phyloP scores from a whole-genome alignment of 306 rosid species.

The Trichosanthes truncata region DNA sequence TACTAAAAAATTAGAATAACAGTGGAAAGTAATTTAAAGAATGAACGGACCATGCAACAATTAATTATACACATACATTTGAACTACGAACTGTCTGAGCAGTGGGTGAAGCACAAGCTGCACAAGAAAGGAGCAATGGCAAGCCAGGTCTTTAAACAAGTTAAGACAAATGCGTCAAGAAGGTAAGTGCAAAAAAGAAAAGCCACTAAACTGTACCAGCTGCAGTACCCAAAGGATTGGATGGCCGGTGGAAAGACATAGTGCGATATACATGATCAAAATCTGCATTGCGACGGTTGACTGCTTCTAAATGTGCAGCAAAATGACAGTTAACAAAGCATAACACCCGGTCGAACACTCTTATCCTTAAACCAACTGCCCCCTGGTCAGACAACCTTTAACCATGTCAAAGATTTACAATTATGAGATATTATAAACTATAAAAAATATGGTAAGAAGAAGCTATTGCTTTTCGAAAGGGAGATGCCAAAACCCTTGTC shows the following conservation, averaged over 20 bases:
- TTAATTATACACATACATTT: slow-evolving; percentile 47
- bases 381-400: slow-evolving; percentile 62
- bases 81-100: slow-evolving; percentile 47
- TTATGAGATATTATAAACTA: background rate
- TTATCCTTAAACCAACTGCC: slow-evolving; percentile 93
- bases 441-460: background rate
- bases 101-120: slow-evolving; percentile 71
- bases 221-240: slow-evolving; percentile 41
- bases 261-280: slow-evolving; percentile 84
- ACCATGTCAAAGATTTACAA: slow-evolving; percentile 20
- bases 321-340: slow-evolving; percentile 98
- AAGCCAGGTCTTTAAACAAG: slow-evolving; percentile 64
- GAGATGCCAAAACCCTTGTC: background rate
- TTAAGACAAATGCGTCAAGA: slow-evolving; percentile 42
- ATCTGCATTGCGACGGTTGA: slow-evolving; percentile 87
- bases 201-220: slow-evolving; percentile 54
- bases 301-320: slow-evolving; percentile 96
- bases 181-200: slow-evolving; percentile 37
- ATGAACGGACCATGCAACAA: slow-evolving; percentile 7
- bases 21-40: background rate
- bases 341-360: slow-evolving; percentile 68
- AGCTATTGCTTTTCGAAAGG: background rate
- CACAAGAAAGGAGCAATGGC: slow-evolving; percentile 70
- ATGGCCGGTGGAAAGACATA: slow-evolving; percentile 66
- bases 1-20: background rate